Base-by-base conservation (phyloP, 345 rosid species). In the Salix suchowensis region DNA sequence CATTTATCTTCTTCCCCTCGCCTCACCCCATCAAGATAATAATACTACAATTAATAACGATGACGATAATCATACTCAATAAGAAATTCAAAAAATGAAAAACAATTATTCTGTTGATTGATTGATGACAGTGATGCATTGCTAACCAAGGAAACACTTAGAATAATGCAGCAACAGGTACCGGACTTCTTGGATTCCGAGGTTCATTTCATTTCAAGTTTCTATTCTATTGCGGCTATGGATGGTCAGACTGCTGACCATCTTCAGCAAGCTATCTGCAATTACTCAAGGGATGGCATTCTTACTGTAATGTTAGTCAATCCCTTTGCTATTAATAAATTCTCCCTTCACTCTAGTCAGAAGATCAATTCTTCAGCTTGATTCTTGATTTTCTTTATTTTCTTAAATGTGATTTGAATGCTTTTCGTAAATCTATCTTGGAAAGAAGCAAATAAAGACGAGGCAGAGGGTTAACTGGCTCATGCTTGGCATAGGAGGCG, bases 171-270 rank as follows among this genome's bases (percentile, higher is more conserved):
- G 88, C 90, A 88, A n/a, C 88, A 84, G n/a, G 93, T 89, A 4
- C 84, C 74, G 44, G 90, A 77, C 55, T 87, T 96, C 70, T 70
- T 85, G 83, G 93, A 88, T 72, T 94, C 98, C 6, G 88, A 89
- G 82, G 88, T 90, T 70, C 93, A 89, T 85, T 91, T 90, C 79
- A 82, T 96, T 72, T 91, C 99, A 0, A 96, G 98, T 86, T 96
- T 93, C 83, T 96, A 96, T 85, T 96, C 98, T 64, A 84, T 96
- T 74, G 94, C 99, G 4, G 97, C 98, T 34, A 89, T 96, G 99
- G 98, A 95, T 74, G 99, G 99, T 37, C 99, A 95, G 82, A 95
- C 99, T 9, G 98, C 98, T 0, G 93, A 88, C 9, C 98, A 90
- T 79, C 92, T 95, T 74, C 97, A 90, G 46, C 86, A 77, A 66